Evolutionary conservation across 2,329 filamentous ascomycete species (phyloP).

Genomic region (Sporothrix brunneoviolacea): DNA sequence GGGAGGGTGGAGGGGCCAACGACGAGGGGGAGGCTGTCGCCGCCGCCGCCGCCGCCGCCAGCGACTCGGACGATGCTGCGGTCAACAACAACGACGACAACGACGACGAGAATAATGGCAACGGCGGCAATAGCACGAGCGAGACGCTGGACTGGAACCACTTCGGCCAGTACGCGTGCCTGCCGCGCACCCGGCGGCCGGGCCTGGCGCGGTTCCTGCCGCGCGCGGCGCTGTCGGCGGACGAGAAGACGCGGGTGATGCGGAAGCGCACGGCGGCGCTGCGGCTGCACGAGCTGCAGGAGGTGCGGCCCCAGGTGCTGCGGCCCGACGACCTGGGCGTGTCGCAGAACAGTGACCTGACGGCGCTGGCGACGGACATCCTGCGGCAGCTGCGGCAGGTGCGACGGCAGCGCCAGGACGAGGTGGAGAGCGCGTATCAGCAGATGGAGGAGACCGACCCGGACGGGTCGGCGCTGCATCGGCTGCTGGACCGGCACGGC

Average conservation of each 20-base stretch:
- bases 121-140: conserved; percentile 58
- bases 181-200: conserved; percentile 67
- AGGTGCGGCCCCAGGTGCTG: conserved; percentile 74
- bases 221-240: conserved; percentile 71
- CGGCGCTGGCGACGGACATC: conserved; percentile 66
- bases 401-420: conserved; percentile 40
- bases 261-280: conserved; percentile 66
- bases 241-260: conserved; percentile 71
- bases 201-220: conserved; percentile 77
- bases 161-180: conserved; percentile 69
- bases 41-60: conserved; percentile 23
- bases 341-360: conserved; percentile 61
- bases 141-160: conserved; percentile 82
- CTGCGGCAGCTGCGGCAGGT: conserved; percentile 50
- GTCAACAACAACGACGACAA: conserved; percentile 59
- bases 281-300: conserved; percentile 58
- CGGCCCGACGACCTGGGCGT: conserved; percentile 65
- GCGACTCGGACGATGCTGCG: conserved; percentile 32
- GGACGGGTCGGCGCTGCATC: conserved; percentile 32
- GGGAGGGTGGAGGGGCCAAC: conserved; percentile 35
- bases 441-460: conserved; percentile 37
- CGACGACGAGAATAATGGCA: conserved; percentile 52
- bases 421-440: conserved; percentile 31
- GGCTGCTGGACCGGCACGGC: conserved; percentile 53
- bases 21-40: conserved; percentile 18